Evolutionary conservation across 257 asterid species (phyloP).

Genomic region (Buddleja alternifolia): DNA sequence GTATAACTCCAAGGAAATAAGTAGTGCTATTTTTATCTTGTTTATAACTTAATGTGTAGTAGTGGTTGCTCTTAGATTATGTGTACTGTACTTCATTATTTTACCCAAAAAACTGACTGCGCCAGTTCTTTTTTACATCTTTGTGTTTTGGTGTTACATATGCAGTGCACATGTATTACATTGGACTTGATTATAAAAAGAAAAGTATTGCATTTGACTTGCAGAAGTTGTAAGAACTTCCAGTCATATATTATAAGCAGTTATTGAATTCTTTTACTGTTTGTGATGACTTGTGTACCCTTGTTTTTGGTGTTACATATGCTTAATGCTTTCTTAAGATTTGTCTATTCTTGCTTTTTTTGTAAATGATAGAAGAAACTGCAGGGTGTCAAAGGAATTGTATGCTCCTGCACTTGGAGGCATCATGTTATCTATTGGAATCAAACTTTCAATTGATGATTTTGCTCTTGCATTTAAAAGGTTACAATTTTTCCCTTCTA

Average conservation of each 20-base stretch:
- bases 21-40: background rate
- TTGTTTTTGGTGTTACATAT: conserved; percentile 13
- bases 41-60: background rate
- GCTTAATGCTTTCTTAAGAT: conserved; percentile 40
- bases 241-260: background rate
- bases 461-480: conserved; percentile 91
- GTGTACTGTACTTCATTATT: conserved; percentile 20
- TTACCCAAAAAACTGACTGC: conserved; percentile 16
- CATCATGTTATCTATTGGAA: conserved; percentile 95
- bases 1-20: background rate
- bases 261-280: background rate
- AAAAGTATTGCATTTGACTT: conserved; percentile 11
- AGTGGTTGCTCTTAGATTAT: conserved; percentile 9
- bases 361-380: conserved; percentile 65
- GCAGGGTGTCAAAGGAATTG: conserved; percentile 98
- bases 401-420: conserved; percentile 99
- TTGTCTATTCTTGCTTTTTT: conserved; percentile 35
- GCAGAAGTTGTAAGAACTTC: background rate
- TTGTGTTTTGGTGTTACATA: conserved; percentile 5
- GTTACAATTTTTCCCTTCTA: conserved; percentile 37
- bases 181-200: no score
- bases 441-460: conserved; percentile 85
- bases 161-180: conserved; percentile 31
- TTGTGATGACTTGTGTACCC: conserved; percentile 16
- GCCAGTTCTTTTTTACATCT: conserved; percentile 6